phyloP scores from a whole-genome alignment of 306 rosid genomes.

The Castanea mollissima region DNA sequence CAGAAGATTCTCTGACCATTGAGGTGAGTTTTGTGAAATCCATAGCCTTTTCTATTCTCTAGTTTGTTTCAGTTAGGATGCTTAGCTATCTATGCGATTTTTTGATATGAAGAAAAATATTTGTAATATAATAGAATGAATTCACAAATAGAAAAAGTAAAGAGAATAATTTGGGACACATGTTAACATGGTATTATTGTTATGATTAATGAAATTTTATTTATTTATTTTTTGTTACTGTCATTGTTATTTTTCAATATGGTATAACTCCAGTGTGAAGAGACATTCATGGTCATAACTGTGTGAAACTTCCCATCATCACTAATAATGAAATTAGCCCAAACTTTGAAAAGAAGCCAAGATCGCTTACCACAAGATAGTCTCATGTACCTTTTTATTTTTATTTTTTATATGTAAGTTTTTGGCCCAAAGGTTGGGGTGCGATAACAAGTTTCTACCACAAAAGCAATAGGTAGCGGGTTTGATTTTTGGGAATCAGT shows the following conservation, averaged over 20 bases:
- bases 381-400: not conserved
- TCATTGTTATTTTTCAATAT: not conserved
- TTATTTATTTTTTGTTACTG: not conserved
- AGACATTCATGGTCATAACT: not conserved
- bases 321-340: not conserved
- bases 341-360: not conserved
- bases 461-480: too few species aligned
- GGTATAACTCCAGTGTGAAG: not conserved
- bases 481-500: too few species aligned
- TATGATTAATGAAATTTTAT: not conserved
- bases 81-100: not conserved
- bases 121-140: not conserved
- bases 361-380: not conserved
- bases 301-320: not conserved
- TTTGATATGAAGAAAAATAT: not conserved
- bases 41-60: not conserved
- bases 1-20: conserved; percentile 46
- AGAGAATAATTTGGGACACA: not conserved
- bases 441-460: too few species aligned
- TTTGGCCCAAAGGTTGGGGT: too few species aligned
- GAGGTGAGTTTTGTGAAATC: conserved; percentile 38
- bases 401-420: not conserved
- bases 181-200: not conserved
- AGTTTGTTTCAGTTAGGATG: not conserved
- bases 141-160: not conserved